Evolutionary conservation across 805 yeast genomes (phyloP).

Genomic region (Metschnikowia lunata): DNA sequence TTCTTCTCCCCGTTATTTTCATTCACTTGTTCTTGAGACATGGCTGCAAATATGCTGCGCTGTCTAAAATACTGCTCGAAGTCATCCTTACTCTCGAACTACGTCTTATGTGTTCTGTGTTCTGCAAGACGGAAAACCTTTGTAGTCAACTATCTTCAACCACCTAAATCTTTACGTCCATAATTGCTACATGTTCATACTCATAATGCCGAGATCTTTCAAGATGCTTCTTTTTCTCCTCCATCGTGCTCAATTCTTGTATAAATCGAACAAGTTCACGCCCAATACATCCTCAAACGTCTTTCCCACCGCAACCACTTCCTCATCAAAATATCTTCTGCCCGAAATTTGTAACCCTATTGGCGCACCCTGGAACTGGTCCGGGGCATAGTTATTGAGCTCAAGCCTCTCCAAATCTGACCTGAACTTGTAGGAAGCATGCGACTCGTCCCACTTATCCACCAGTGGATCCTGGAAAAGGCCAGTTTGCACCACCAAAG

Average conservation of each 20-base stretch:
- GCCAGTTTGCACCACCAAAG: conserved; percentile 60
- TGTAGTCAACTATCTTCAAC: too few species aligned
- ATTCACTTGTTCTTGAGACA: too few species aligned
- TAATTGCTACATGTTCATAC: too few species aligned
- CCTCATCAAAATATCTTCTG: conserved; percentile 54
- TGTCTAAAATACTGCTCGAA: too few species aligned
- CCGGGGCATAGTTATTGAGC: conserved; percentile 44
- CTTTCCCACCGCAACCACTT: conserved; percentile 47
- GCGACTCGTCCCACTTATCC: conserved; percentile 44
- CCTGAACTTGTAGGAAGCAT: conserved; percentile 36
- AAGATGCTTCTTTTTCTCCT: too few species aligned
- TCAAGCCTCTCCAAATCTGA: conserved; percentile 47
- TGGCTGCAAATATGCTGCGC: too few species aligned
- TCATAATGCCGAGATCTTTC: too few species aligned
- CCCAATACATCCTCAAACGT: conserved; percentile 35
- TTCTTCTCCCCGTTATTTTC: too few species aligned
- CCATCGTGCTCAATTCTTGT: conserved; percentile 8
- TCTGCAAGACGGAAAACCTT: too few species aligned
- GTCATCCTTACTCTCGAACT: too few species aligned
- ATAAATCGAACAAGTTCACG: conserved; percentile 22
- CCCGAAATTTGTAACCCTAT: conserved; percentile 51
- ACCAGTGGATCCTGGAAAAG: conserved; percentile 50
- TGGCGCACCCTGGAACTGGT: conserved; percentile 48
- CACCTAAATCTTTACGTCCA: too few species aligned
- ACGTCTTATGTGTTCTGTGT: too few species aligned